Evolutionary conservation across 305 asterid species (phyloP).

Genomic region (Solanum hybrid): DNA sequence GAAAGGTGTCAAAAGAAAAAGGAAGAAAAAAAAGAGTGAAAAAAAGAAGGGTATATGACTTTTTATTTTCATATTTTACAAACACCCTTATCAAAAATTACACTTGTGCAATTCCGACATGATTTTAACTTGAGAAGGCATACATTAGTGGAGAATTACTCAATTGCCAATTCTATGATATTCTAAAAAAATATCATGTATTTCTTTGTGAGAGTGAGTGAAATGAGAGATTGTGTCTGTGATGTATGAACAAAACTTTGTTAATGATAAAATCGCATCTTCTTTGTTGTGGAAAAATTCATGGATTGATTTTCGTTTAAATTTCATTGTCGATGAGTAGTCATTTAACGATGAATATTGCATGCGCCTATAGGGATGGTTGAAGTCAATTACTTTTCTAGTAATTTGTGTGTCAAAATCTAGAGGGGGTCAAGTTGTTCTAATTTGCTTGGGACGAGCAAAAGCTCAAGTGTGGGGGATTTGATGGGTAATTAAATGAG

Average conservation of each 20-base stretch:
- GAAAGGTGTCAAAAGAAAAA: neutral
- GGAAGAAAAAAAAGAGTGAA: neutral
- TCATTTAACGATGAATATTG: neutral
- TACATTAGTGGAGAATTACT: neutral
- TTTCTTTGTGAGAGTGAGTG: neutral
- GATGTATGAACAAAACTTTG: neutral
- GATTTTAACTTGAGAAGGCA: neutral
- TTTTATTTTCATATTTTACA: neutral
- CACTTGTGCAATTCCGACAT: neutral
- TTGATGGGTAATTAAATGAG: neutral
- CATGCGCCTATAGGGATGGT: neutral
- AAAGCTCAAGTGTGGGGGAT: neutral
- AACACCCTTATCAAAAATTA: neutral
- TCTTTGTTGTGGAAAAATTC: neutral
- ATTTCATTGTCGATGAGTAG: neutral
- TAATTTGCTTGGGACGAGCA: neutral
- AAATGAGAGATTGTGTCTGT: neutral
- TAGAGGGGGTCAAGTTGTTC: neutral
- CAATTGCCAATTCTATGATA: neutral
- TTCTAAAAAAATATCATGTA: too few species aligned
- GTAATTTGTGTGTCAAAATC: neutral
- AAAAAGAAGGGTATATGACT: neutral
- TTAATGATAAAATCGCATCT: neutral
- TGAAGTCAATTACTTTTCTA: neutral
- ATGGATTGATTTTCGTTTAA: neutral